Evolutionary conservation across 768 basidiomycete genomes (phyloP).

Genomic region (Neoboletus magnificus): DNA sequence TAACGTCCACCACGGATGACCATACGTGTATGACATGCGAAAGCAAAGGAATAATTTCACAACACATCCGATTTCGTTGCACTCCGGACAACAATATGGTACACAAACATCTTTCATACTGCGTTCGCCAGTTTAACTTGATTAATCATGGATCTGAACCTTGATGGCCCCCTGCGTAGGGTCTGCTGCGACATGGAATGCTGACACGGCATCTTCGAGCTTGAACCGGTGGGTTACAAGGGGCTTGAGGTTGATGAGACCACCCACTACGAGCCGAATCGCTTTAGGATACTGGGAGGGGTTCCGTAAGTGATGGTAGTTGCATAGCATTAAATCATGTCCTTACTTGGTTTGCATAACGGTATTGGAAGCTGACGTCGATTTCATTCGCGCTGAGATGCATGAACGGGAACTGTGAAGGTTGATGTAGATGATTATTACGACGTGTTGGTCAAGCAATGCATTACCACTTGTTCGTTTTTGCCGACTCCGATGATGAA

Average conservation of each 20-base stretch:
- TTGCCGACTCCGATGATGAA: slow-evolving; percentile 71
- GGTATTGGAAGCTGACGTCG: slow-evolving; percentile 65
- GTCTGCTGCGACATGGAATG: slow-evolving; percentile 77
- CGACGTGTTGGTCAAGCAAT: slow-evolving; percentile 8
- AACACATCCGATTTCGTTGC: background rate
- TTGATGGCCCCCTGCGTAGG: slow-evolving; percentile 66
- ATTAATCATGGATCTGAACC: slow-evolving; percentile 58
- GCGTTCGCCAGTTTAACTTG: background rate
- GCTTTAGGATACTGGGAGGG: slow-evolving; percentile 71
- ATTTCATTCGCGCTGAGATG: slow-evolving; percentile 69
- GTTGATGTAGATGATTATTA: background rate
- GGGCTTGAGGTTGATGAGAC: slow-evolving; percentile 68
- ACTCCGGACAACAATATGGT: background rate
- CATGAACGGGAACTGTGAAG: slow-evolving; percentile 63
- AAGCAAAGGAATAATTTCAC: background rate
- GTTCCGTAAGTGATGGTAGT: background rate
- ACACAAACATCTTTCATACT: background rate
- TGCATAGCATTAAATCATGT: background rate
- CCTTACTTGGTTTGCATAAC: slow-evolving; percentile 59
- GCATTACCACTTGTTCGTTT: slow-evolving; percentile 51
- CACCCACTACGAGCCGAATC: slow-evolving; percentile 73
- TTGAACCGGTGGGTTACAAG: slow-evolving; percentile 76
- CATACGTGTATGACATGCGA: background rate
- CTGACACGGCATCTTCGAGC: slow-evolving; percentile 69
- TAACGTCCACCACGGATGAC: too few relatives aligned